These are phyloP conservation scores for Mucor plumbeus DNA, from an alignment of 371 early-diverging fungal species.

Conservation along the genomic window DNA sequence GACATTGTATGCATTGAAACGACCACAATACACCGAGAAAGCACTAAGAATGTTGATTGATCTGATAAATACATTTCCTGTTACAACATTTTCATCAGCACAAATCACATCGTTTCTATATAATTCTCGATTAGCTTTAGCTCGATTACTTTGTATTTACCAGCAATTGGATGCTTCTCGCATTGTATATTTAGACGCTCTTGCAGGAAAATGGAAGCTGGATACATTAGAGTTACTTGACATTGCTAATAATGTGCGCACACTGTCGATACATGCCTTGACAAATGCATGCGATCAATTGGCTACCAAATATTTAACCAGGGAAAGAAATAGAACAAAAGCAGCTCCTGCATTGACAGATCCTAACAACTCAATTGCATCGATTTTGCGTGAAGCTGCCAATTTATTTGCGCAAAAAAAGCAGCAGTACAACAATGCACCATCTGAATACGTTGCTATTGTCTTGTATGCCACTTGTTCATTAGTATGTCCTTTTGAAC, in stretches of 20 bases:
- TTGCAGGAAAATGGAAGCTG: conserved; percentile 31
- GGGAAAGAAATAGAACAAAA: conserved; percentile 30
- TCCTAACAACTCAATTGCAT: conserved; percentile 24
- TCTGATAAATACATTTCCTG: neutral
- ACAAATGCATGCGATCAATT: conserved; percentile 13
- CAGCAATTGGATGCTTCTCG: conserved; percentile 15
- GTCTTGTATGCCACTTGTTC: conserved; percentile 23
- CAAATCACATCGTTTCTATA: conserved; percentile 27
- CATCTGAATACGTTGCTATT: conserved; percentile 22
- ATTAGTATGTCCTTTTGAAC: conserved; percentile 20
- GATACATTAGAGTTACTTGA: conserved; percentile 13
- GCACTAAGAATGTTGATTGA: conserved; percentile 22
- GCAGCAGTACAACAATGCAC: neutral
- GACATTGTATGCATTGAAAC: conserved; percentile 27
- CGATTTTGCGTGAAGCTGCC: conserved; percentile 29
- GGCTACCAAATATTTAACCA: conserved; percentile 21
- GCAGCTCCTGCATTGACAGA: conserved; percentile 24
- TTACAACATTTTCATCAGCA: conserved; percentile 13
- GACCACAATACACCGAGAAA: conserved; percentile 32
- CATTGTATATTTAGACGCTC: conserved; percentile 22
- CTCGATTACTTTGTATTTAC: conserved; percentile 40
- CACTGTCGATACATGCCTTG: conserved; percentile 1
- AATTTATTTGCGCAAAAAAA: conserved; percentile 31
- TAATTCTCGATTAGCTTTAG: conserved; percentile 29
- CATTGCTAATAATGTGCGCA: conserved; percentile 15